Conservation (phyloP, 139 green algal genomes). For the Trebouxia sp. region DNA sequence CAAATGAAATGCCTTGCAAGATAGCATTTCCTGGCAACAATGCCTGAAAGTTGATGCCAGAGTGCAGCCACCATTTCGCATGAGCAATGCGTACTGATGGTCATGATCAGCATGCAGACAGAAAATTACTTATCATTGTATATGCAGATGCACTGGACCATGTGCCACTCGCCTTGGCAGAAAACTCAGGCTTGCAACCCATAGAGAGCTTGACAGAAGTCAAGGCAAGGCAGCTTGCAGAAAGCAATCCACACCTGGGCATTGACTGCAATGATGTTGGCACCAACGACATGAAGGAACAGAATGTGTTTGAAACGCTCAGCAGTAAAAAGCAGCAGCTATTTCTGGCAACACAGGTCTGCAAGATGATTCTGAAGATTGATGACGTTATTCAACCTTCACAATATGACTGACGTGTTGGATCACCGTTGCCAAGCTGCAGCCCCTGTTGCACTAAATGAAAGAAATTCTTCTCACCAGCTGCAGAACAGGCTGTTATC, state of each 20-base stretch:
- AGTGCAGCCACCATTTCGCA: no score
- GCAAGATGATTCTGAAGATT: constrained; percentile 99
- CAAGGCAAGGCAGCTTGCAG: constrained; percentile 71
- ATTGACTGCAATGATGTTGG: constrained; percentile 97
- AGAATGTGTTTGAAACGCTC: constrained; percentile 99
- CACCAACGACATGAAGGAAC: constrained; percentile 97
- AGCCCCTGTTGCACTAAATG: no score
- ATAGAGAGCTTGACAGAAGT: constrained; percentile 92
- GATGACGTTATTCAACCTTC: constrained; percentile 95
- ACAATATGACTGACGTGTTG: constrained; percentile 38
- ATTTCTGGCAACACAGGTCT: constrained; percentile 98
- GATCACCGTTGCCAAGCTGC: background rate
- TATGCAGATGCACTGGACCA: constrained; percentile 87
- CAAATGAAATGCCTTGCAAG: no score
- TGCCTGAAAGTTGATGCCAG: no score
- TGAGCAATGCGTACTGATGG: no score
- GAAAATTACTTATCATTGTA: background rate
- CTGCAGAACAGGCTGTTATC: no score
- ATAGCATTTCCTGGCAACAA: no score
- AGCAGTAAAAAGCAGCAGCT: constrained; percentile 99
- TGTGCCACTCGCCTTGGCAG: constrained; percentile 91
- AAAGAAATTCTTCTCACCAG: no score
- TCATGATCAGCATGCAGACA: no score
- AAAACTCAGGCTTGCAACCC: constrained; percentile 92
- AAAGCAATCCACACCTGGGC: constrained; percentile 91